Evolutionary conservation across 352 stramenopile species (phyloP).

Genomic region (Globisporangium lucens): DNA sequence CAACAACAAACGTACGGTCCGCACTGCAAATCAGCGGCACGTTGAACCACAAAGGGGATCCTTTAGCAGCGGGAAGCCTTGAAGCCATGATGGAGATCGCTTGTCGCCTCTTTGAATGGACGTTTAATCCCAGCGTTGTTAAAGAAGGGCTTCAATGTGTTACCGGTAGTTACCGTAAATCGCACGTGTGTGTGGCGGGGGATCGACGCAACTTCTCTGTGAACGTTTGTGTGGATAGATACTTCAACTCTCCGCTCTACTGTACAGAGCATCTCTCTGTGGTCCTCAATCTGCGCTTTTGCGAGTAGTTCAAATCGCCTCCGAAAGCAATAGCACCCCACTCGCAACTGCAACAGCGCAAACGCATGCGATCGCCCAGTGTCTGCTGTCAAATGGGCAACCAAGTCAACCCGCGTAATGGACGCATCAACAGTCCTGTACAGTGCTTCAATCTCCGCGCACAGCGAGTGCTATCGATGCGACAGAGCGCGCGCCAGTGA

Average conservation of each 20-base stretch:
- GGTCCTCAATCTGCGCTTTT: too few relatives aligned
- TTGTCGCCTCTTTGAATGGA: not conserved
- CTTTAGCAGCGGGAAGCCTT: too few relatives aligned
- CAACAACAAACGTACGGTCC: not conserved
- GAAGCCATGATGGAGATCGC: not conserved
- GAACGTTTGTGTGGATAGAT: too few relatives aligned
- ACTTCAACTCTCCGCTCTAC: too few relatives aligned
- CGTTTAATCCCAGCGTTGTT: not conserved
- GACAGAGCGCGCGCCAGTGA: not conserved
- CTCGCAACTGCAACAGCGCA: too few relatives aligned
- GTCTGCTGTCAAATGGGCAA: not conserved
- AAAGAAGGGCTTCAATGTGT: not conserved
- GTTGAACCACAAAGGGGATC: too few relatives aligned
- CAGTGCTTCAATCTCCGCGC: not conserved
- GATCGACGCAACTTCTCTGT: too few relatives aligned
- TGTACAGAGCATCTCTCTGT: too few relatives aligned
- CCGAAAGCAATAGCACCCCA: too few relatives aligned
- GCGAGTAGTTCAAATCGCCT: too few relatives aligned
- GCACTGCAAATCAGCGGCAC: not conserved
- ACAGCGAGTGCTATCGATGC: not conserved
- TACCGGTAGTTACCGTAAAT: too few relatives aligned
- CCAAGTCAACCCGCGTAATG: not conserved
- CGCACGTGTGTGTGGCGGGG: not conserved
- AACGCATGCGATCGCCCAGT: too few relatives aligned
- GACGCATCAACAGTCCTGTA: not conserved